Evolutionary conservation across 805 yeast species (phyloP), one percentile per base, ranked within the genome.

Genomic region (Suhomyces emberorum): DNA sequence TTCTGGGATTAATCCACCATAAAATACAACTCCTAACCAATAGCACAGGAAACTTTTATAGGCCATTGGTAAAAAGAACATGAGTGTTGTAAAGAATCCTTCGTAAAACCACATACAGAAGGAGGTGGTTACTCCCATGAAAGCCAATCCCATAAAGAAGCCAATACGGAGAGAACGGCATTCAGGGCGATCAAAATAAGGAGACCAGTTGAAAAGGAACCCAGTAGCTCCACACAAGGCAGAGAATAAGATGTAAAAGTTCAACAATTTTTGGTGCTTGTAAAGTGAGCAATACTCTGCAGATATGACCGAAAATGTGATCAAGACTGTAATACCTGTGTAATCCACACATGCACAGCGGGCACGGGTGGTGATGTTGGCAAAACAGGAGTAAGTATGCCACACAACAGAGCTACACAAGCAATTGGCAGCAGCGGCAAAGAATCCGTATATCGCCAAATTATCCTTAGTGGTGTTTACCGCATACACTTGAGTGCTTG

Each of bases 321-420:
- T 89, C 46, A 93, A 66, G 10, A 88, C 74, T 0, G 97, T 88
- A 47, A 91, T 91, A 2, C 98, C 98, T 5, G 95, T 83, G 60
- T 91, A 91, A 64, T 91, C 98, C 28, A 89, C 79, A 59, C 98
- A 93, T 0, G 96, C 96, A 62, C 85, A 87, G 35, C 78, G 75
- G 46, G 80, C 72, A 55, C 96, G 74, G 44, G 79, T 57, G 15
- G 66, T 51, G 30, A 83, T 59, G 34, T 73, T 72, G 12, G 91
- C 77, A 45, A 88, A 84, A 43, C 88, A 81, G 41, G 83, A 77
- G 61, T 88, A 89, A 3, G 97, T 85, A 61, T 91, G 98, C 97
- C 97, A 91, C 28, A 82, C 63, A 2, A 81, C 78, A 1, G 96
- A 88, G 29, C 91, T 83, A 6, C 77, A 40, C 39, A 91, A 66